These are phyloP conservation scores for Kodamaea restingae DNA, from an alignment of 805 yeast species.

Conservation along the genomic window DNA sequence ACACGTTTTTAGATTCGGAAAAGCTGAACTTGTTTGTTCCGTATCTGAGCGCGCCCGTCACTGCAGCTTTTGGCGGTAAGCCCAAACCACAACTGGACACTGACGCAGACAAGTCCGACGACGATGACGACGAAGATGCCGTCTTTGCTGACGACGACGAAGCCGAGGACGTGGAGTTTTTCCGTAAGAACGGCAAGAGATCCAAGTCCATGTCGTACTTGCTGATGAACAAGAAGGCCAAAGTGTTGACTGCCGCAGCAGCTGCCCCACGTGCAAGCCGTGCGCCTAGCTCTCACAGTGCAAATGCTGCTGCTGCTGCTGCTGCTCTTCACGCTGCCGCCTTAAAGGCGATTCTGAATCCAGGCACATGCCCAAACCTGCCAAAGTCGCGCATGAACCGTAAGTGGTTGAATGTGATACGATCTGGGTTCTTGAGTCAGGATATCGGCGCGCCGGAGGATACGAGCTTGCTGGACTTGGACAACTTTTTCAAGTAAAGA, in stretches of 20 bases:
- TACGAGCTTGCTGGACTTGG: constrained; percentile 63
- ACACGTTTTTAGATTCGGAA: constrained; percentile 42
- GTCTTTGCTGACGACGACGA: constrained; percentile 10
- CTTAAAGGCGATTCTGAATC: constrained; percentile 42
- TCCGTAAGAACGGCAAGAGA: constrained; percentile 49
- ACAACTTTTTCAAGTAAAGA: constrained; percentile 32
- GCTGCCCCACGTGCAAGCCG: constrained; percentile 80
- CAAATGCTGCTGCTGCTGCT: constrained; percentile 69
- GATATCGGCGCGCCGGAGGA: constrained; percentile 81
- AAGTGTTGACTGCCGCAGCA: constrained; percentile 67
- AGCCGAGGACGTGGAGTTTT: constrained; percentile 35
- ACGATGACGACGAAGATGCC: constrained; percentile 31
- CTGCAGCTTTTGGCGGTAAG: constrained; percentile 53
- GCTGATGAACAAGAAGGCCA: constrained; percentile 45
- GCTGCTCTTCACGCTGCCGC: constrained; percentile 70
- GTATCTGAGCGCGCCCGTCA: constrained; percentile 72
- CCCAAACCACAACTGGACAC: constrained; percentile 30
- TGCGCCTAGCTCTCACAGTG: constrained; percentile 51
- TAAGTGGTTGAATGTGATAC: constrained; percentile 69
- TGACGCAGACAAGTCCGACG: constrained; percentile 39
- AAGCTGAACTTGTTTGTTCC: constrained; percentile 54
- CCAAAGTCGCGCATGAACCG: constrained; percentile 34
- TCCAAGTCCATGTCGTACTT: constrained; percentile 64
- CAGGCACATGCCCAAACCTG: constrained; percentile 18
- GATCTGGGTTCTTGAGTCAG: constrained; percentile 73